Base-by-base conservation (phyloP, 805 yeast species). In the Nakazawaea laoshanensis region DNA sequence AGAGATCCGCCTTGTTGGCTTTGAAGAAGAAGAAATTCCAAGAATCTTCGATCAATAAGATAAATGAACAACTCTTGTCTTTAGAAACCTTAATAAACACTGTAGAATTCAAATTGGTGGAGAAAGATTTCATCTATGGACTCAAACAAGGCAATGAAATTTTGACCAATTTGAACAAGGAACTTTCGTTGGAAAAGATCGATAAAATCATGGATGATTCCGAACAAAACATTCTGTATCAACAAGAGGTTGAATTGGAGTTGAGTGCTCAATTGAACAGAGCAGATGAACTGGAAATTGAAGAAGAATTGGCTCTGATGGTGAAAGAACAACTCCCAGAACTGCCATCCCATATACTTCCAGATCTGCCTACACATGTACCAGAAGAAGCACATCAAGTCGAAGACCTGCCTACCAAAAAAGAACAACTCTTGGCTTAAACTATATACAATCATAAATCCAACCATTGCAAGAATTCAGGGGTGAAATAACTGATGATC, bases 391-490 rank as follows among this genome's bases (percentile, higher is more conserved):
- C 20, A 4, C 8, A 6, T 7, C 29, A 20, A 20, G 11, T 20
- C 11, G 23, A 11, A 20, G 7, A 20, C 11, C 23, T 20, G 11
- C 11, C 11, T 20, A 20, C 23, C 7, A 8, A 20, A 11, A 20
- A 20, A 26, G 17, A 20, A 20, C 10, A 20, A 20, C 7, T 20
- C 10, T 14, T 24, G 6, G n/a, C 26, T 17, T 18, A 15, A 14
- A 17, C 20, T 27, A 29, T 29, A 20, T 29, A 29, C 32, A 29
- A 21, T 53, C 65, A 23, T 12, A 18, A 14, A 41, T 65, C 70
- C 45, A 89, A 66, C 98, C 98, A 92, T 25, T 85, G 96, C 51
- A 92, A 68, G 48, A 92, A 87, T 48, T 89, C 95, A 7, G 98
- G 98, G 3, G 97, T 82, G 52, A 92, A 85, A 59, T 92, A 92